A percentile compares a stretch with the other conserved stretches of the same genome.
Conservation (phyloP, 345 rosid genomes). For the Nephelium lappaceum region DNA sequence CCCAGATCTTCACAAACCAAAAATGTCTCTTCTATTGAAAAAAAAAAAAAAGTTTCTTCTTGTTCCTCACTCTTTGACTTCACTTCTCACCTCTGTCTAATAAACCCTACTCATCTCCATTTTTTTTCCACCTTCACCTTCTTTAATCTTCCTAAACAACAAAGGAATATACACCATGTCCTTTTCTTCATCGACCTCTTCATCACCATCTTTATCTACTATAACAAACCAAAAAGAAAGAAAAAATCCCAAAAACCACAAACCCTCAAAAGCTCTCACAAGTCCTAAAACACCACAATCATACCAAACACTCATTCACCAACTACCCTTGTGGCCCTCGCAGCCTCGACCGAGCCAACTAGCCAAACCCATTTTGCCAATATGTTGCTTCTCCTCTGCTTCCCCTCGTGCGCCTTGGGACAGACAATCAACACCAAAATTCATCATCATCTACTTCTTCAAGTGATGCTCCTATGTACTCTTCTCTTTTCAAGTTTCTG, state of each 20-base stretch:
- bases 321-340: conserved; percentile 78
- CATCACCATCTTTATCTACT: conserved; percentile 35
- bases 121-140: conserved; percentile 20
- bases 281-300: conserved; percentile 63
- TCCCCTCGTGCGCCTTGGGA: conserved; percentile 51
- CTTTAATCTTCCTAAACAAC: conserved; percentile 23
- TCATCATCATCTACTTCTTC: conserved; percentile 11
- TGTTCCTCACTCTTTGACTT: no score
- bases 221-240: conserved; percentile 13
- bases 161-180: conserved; percentile 33
- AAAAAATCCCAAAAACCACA: conserved; percentile 2
- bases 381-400: conserved; percentile 62
- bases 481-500: conserved; percentile 57
- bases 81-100: background rate
- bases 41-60: no score
- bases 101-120: conserved; percentile 9
- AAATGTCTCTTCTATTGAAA: no score
- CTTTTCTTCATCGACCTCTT: conserved; percentile 37
- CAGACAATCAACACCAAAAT: conserved; percentile 12
- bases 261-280: conserved; percentile 41
- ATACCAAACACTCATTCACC: conserved; percentile 73
- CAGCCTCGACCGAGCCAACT: conserved; percentile 92
- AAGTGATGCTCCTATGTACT: conserved; percentile 42
- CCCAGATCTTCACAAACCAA: no score
- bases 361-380: conserved; percentile 89